A percentile compares a stretch with the other conserved stretches of the same genome.
phyloP scores from a whole-genome alignment of 148 eudicot genomes.

The Tetragonia tetragonoides region DNA sequence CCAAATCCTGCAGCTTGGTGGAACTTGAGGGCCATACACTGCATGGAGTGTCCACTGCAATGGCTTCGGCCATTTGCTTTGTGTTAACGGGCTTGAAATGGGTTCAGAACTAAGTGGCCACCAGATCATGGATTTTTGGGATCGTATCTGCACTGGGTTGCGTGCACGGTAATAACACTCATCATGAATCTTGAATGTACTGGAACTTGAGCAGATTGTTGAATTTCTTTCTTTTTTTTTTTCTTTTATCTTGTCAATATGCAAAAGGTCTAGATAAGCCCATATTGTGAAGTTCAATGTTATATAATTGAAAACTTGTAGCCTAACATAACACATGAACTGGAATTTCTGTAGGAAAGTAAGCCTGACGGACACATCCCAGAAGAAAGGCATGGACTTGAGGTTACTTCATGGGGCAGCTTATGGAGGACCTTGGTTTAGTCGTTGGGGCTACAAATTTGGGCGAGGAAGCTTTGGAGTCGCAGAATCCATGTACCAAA shows the following conservation, averaged over 20 bases:
- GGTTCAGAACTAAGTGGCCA: conserved; percentile 71
- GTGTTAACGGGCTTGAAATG: conserved; percentile 74
- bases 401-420: conserved; percentile 80
- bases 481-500: conserved; percentile 62
- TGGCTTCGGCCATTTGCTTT: conserved; percentile 96
- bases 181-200: too few relatives aligned
- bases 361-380: conserved; percentile 64
- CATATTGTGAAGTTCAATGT: too few relatives aligned
- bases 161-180: conserved; percentile 56
- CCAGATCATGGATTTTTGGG: conserved; percentile 94
- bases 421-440: conserved; percentile 83
- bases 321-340: not conserved
- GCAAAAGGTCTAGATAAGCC: too few relatives aligned
- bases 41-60: conserved; percentile 95
- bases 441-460: conserved; percentile 79
- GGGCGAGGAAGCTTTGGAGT: conserved; percentile 86
- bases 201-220: too few relatives aligned
- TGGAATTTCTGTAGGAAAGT: conserved; percentile 57
- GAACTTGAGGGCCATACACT: conserved; percentile 69
- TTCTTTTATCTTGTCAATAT: too few relatives aligned
- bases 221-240: too few relatives aligned
- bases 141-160: conserved; percentile 68
- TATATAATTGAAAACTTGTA: not conserved
- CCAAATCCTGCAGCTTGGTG: conserved; percentile 42
- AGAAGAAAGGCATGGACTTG: conserved; percentile 83